phyloP scores from a whole-genome alignment of 169 alveolate species.

The Sarcocystis neurona region DNA sequence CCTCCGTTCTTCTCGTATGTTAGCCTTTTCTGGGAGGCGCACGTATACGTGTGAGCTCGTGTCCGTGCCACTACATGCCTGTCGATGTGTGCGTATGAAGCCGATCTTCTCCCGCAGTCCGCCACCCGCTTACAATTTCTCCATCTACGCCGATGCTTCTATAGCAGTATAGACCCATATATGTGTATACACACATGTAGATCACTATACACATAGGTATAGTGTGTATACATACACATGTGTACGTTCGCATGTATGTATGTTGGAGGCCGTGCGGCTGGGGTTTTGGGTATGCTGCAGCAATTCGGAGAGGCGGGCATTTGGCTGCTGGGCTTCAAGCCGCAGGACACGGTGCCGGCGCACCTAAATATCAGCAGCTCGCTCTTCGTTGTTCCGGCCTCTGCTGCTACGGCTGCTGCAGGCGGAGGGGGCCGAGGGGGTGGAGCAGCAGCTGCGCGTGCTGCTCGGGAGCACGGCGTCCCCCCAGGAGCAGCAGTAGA shows the following conservation, averaged over 20 bases:
- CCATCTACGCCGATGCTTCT: not conserved
- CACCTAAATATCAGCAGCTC: not conserved
- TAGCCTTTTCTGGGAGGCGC: no score
- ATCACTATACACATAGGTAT: not conserved
- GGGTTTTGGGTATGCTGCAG: not conserved
- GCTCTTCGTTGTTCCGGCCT: constrained; percentile 10
- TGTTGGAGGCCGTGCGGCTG: no score
- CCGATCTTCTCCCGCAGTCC: not conserved
- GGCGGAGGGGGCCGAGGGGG: not conserved
- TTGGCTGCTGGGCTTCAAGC: not conserved
- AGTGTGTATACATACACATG: no score
- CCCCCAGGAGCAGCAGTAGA: not conserved
- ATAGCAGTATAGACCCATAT: not conserved
- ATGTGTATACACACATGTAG: not conserved
- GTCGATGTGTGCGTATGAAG: no score
- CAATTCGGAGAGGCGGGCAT: not conserved
- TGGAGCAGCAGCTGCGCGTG: constrained; percentile 11
- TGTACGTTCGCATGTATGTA: no score
- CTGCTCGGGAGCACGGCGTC: not conserved
- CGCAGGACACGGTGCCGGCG: not conserved
- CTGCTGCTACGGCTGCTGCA: not conserved
- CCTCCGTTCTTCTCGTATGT: no score
- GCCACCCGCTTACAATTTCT: not conserved
- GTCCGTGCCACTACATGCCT: no score
- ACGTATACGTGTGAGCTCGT: no score